Base-by-base conservation (phyloP, 148 eudicot genomes). In the Pouteria glomerata region DNA sequence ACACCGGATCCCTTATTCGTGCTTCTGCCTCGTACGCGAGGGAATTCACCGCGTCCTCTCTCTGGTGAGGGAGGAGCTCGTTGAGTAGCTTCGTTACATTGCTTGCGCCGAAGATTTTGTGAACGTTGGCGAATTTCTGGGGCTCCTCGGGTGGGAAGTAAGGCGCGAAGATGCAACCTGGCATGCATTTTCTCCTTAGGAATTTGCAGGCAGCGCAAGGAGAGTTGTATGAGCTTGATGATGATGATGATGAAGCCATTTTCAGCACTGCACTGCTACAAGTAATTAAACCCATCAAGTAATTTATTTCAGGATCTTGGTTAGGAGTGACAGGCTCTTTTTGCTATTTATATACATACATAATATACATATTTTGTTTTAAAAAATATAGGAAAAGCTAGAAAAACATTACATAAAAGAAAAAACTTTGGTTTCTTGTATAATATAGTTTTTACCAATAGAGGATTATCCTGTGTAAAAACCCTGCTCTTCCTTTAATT, bases 141-240 rank as follows among this genome's bases (percentile, higher is more conserved):
- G 97, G 97, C 76, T 92, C 96, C 39, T 92, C 97, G 0, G 97
- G 91, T 2, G 97, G 97, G 77, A 91, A 91, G 67, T 91, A 86
- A 0, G 97, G 89, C 0, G 97, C 86, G 56, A 89, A 92, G 31
- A 87, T 82, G 90, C 97, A 92, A 2, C 87, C 90, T 0, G 88
- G 90, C 84, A 83, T 82, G 88, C 97, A 92, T 73, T 89, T 92
- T 23, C 97, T 60, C 44, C 97, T 74, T n/a, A 89, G 76, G 84
- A 92, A 92, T 75, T 92, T 92, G 88, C 97, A 92, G 44, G 95
- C 97, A 4, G 97, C 97, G 41, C 97, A 92, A 7, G 97, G 97
- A 0, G 87, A 65, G 75, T 81, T 89, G 97, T 89, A 89, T 39
- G 92, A 80, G 51, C 82, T 84, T 35, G 93, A 85, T 21, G 96